Conservation (phyloP, 208 protist species). For the Crithidia expoeki region DNA sequence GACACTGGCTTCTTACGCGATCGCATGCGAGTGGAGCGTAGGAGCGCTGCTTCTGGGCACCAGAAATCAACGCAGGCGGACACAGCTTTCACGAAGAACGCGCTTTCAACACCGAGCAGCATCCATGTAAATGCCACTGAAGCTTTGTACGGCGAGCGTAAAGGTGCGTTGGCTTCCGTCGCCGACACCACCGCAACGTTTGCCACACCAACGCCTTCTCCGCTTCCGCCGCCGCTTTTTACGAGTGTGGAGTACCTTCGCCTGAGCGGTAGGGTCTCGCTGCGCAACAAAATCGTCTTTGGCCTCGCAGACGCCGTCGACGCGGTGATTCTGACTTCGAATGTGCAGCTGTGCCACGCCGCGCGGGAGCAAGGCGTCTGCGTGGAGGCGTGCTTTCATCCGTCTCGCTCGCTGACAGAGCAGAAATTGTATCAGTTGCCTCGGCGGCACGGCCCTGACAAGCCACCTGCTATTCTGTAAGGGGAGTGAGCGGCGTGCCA, state of each 20-base stretch:
- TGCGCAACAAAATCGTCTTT: slow-evolving; percentile 72
- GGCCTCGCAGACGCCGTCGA: slow-evolving; percentile 55
- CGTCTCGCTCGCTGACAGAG: slow-evolving; percentile 70
- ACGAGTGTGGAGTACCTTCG: slow-evolving; percentile 33
- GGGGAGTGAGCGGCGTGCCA: not conserved
- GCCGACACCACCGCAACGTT: not conserved
- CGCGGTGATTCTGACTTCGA: slow-evolving; percentile 58
- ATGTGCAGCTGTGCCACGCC: slow-evolving; percentile 54
- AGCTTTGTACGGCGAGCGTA: no score
- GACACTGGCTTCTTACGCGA: slow-evolving; percentile 35
- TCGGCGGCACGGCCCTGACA: slow-evolving; percentile 45
- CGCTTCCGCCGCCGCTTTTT: not conserved
- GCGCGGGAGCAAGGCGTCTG: slow-evolving; percentile 50
- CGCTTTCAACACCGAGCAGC: not conserved
- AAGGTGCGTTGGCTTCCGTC: no score
- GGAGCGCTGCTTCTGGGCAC: not conserved
- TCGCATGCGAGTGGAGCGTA: slow-evolving; percentile 1
- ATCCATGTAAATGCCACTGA: not conserved
- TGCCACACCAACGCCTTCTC: not conserved
- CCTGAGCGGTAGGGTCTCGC: slow-evolving; percentile 37
- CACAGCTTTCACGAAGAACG: no score
- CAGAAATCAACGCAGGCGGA: no score
- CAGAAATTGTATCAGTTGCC: slow-evolving; percentile 50
- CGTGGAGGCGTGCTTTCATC: slow-evolving; percentile 50
- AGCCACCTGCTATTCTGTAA: slow-evolving; percentile 44